Base-by-base conservation (phyloP, 352 stramenopile species). In the Pythium brassicae region DNA sequence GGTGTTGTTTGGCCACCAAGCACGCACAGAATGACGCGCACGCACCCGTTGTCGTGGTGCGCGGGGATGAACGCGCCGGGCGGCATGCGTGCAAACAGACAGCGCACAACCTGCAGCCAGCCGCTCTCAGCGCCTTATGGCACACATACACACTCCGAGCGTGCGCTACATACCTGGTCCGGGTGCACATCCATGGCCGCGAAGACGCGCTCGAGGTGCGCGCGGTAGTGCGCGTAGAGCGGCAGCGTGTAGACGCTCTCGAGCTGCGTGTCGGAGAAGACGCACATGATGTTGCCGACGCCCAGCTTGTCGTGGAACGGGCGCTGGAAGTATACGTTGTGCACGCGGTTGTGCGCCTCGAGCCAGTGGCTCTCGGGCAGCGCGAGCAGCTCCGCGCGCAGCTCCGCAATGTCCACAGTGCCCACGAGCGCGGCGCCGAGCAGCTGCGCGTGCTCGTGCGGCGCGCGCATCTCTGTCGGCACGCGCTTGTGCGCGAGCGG, bases 261-360 rank as follows among this genome's bases (percentile, higher is more conserved):
- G 20, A 98, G 68, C 71, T 98, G 97, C 66, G 98, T 96, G 76
- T 99, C 96, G 57, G 85, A 98, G 76, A 98, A 99, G 15, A 98
- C 69, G 37, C 98, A 87, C 42, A 98, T 87, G 61, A 98, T 95
- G 71, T 98, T 98, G 60, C 89, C 79, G 50, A 99, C 97, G 47
- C 96, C 96, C 72, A 96, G 97, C 52, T 76, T 78, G 79, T 99
- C 96, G 70, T 99, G 96, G 49, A 88, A 93, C 20, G 94, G 81
- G 15, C 95, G 81, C 43, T 80, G 84, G 22, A 99, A 78, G 40
- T 74, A 74, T 20, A 98, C 92, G 58, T 96, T 96, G 64, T 78
- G 69, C 46, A 37, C 52, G 49, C 66, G 72, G 56, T 80, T 74
- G 68, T 83, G 68, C 42, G 32, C 47, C 46, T 80, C 74, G n/a